These are phyloP conservation scores for Hibiscus tridactylites DNA, from an alignment of 345 rosid species.

Conservation along the genomic window DNA sequence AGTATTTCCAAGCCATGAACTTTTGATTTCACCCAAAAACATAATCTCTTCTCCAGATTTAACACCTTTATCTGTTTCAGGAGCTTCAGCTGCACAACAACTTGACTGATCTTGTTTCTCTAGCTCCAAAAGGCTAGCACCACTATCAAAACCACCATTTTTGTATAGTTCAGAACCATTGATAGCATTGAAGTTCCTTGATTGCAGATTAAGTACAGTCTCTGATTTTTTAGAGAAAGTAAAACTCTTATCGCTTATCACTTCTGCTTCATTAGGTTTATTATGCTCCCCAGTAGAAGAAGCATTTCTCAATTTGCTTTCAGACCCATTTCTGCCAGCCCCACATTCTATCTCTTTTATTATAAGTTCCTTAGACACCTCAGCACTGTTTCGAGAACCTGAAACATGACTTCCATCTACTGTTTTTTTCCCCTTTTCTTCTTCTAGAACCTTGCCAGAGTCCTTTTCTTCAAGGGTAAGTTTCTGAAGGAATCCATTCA, in stretches of 20 bases:
- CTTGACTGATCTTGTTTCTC: slow-evolving; percentile 29
- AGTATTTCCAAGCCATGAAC: slow-evolving; percentile 49
- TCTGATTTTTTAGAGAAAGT: slow-evolving; percentile 47
- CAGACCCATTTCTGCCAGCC: slow-evolving; percentile 51
- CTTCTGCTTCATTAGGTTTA: slow-evolving; percentile 32
- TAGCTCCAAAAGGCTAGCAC: slow-evolving; percentile 25
- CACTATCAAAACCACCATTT: slow-evolving; percentile 27
- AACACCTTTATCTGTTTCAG: slow-evolving; percentile 32
- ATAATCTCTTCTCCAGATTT: slow-evolving; percentile 51
- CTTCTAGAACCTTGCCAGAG: slow-evolving; percentile 27
- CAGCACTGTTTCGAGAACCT: slow-evolving; percentile 37
- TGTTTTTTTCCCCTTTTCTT: slow-evolving; percentile 28
- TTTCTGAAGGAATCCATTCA: slow-evolving; percentile 62
- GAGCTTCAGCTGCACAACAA: slow-evolving; percentile 19
- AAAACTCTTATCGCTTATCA: slow-evolving; percentile 37
- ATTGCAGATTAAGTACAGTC: slow-evolving; percentile 37
- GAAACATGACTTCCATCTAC: slow-evolving; percentile 22
- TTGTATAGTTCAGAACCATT: slow-evolving; percentile 39
- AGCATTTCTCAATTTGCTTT: slow-evolving; percentile 47
- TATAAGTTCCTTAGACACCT: slow-evolving; percentile 66
- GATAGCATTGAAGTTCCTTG: slow-evolving; percentile 44
- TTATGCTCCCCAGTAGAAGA: slow-evolving; percentile 35
- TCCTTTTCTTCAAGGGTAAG: slow-evolving; percentile 51
- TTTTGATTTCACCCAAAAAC: slow-evolving; percentile 45
- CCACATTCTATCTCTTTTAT: slow-evolving; percentile 85